Evolutionary conservation across 495 filamentous ascomycete genomes (phyloP).

Genomic region (Podospora didyma): DNA sequence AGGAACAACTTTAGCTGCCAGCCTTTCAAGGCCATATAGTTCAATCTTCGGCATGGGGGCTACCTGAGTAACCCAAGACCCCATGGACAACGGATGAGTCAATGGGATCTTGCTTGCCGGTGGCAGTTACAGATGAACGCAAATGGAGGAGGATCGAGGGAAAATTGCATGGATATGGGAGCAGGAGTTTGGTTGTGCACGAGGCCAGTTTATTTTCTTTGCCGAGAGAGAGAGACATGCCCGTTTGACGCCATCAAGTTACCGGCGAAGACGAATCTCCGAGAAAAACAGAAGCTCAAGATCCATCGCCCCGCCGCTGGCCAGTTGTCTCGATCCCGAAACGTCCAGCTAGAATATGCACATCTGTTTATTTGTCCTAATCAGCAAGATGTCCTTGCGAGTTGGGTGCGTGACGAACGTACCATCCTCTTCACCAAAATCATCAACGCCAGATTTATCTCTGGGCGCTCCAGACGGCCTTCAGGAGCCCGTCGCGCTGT

Average conservation of each 20-base stretch:
- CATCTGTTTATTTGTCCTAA: conserved; percentile 12
- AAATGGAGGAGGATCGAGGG: not conserved
- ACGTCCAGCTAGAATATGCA: conserved; percentile 23
- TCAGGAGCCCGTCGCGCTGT: conserved; percentile 92
- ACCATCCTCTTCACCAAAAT: conserved; percentile 23
- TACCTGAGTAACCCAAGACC: conserved; percentile 53
- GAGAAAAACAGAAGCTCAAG: conserved; percentile 13
- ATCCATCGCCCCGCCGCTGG: conserved; percentile 21
- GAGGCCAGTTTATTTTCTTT: conserved; percentile 30
- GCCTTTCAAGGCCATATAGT: conserved; percentile 73
- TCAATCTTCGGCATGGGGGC: conserved; percentile 53
- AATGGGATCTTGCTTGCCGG: conserved; percentile 48
- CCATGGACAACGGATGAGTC: conserved; percentile 45
- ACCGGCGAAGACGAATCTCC: conserved; percentile 22
- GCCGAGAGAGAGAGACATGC: conserved; percentile 31
- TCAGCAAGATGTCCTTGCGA: not conserved
- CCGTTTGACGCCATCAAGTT: conserved; percentile 31
- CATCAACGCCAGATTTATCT: conserved; percentile 46
- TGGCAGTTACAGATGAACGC: conserved; percentile 5
- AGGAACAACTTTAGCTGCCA: conserved; percentile 66
- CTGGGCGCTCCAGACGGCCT: conserved; percentile 91
- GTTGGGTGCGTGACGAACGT: conserved; percentile 2
- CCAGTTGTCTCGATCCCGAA: conserved; percentile 20
- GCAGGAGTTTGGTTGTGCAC: conserved; percentile 8
- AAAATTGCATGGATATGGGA: too few species aligned